These are phyloP conservation scores for Fusarium penzigii DNA, from an alignment of 2,329 filamentous ascomycete species.

Conservation along the genomic window DNA sequence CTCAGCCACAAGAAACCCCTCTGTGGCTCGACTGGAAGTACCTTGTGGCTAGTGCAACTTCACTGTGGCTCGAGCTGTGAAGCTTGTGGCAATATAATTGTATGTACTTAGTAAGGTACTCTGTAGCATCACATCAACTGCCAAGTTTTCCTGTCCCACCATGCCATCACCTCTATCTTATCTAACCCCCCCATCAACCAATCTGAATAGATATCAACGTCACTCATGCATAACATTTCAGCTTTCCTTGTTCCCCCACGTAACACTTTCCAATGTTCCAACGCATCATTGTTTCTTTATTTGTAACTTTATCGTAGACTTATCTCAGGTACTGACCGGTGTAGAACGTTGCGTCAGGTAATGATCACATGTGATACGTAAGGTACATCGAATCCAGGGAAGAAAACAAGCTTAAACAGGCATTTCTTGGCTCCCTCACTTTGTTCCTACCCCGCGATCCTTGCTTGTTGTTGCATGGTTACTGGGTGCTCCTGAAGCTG, in stretches of 20 bases:
- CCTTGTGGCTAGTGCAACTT: background rate
- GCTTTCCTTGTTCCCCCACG: slow-evolving; percentile 8
- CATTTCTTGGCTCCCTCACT: slow-evolving; percentile 42
- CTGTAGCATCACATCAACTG: background rate
- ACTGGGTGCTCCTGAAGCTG: background rate
- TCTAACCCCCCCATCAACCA: slow-evolving; percentile 8
- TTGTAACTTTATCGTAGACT: background rate
- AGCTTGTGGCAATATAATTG: no score
- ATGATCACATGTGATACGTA: background rate
- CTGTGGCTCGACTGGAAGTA: background rate
- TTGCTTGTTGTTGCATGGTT: background rate
- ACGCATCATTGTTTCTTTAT: background rate
- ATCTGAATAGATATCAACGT: slow-evolving; percentile 16
- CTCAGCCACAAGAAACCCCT: background rate
- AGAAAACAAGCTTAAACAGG: background rate
- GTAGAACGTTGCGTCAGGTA: background rate
- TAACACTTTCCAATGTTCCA: background rate
- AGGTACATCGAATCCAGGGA: background rate
- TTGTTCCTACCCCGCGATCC: background rate
- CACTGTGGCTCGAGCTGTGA: background rate
- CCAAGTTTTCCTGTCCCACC: background rate
- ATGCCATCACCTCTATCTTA: slow-evolving; percentile 17
- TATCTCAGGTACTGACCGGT: background rate
- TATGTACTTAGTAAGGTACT: no score
- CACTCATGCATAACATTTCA: slow-evolving; percentile 20